Base-by-base conservation (phyloP, 2,329 filamentous ascomycete species). In the Cercospora canescens region DNA sequence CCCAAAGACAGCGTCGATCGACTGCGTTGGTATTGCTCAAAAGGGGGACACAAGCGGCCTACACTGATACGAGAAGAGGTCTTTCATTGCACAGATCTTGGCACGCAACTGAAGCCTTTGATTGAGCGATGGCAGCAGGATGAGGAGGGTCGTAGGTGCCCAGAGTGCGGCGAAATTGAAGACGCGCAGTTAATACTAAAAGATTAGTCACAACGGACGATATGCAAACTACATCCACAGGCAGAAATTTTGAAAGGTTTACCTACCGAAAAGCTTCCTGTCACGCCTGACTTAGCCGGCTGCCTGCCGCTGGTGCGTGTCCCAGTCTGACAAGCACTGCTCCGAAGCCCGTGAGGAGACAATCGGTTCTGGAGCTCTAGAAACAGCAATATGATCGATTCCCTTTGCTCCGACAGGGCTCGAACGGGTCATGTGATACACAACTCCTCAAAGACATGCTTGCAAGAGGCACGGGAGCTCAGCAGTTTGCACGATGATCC, bases 91-190 rank as follows among this genome's bases (percentile, higher is more conserved):
- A 94, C 89, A 35, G 90, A 98, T 81, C 81, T 98, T 69, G 94
- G 94, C 21, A 95, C 91, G 26, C 94, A 98, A 87, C 94, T 98
- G 76, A 97, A 97, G 84, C 87, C 87, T 60, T 93, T 91, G 8
- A 94, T 98, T 41, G 88, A 96, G 79, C 85, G 83, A 21, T 98
- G 97, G 79, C 90, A 89, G 79, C 85, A 79, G 1, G 85, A 90
- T 75, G 85, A 88, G 64, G 84, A 87, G 67, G 87, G 86, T 79
- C 87, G 94, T 78, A 93, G 81, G 65, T 98, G 94, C 79, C 83
- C 84, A 72, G 85, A 83, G 37, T 98, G 94, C 79, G 93, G 94
- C 39, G 45, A 65, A 12, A 61, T 65, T 9, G 63, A 68, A 41
- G 60, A 68, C 52, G 52, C 62, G 2, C 56, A 67, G 54, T 57